Base-by-base conservation (phyloP, 371 early-diverging fungal species). In the Gilbertella persicaria region DNA sequence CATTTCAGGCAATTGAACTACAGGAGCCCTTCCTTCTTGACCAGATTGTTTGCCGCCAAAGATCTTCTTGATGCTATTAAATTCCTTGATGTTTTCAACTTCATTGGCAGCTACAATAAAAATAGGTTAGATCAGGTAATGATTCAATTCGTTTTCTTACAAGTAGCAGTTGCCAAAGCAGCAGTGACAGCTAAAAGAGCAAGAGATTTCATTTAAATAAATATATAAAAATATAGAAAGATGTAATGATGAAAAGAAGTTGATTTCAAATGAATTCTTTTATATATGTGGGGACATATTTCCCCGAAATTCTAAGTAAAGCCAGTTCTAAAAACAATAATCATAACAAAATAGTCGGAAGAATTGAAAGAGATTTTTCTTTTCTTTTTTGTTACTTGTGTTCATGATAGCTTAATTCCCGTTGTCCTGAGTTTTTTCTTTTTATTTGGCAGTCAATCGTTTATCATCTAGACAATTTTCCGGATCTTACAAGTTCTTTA, bases 131-230 rank as follows among this genome's bases (percentile, higher is more conserved):
- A 35, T 4, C 1, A 10, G 14, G 10, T 46, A 35, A 46, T 33
- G 3, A 20, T 4, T 5, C 12, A 7, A 14, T 17, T 28, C 2
- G 20, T 24, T 6, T 12, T 16, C 53, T 54, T 64, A 51, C 62
- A 58, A 40, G 40, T 62, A 45, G 52, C 57, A 41, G 49, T 46
- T 25, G 52, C 53, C 17, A 68, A 45, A 28, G 48, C 53, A 16
- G 62, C 60, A 39, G 68, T 50, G 8, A 58, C 19, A 50, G 58
- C 62, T 24, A 65, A 30, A 24, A 59, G 17, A 46, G 61, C 41
- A 23, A 65, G 21, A 10, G 53, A 47, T 42, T 69, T 69, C 69
- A 69, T 69, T 36, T 25, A 7, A 12, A 36, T 25, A 48, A n/a
- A n/a, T 38, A 46, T 38, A 20, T 30, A 35, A n/a, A n/a, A n/a